phyloP scores from a whole-genome alignment of 352 stramenopile species.

The Peronosclerospora sorghi region DNA sequence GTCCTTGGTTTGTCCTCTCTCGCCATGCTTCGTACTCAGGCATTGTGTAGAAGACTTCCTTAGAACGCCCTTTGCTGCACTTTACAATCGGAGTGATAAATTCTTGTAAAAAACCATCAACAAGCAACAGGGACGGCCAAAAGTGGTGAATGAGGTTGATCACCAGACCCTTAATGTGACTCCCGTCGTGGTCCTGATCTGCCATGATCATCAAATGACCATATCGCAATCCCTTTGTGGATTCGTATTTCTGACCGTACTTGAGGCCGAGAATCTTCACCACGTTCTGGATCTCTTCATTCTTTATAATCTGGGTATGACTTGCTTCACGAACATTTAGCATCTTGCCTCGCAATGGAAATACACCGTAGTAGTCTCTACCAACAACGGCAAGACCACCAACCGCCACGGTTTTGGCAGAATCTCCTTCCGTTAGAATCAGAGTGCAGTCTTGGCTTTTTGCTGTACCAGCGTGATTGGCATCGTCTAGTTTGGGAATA shows the following conservation, averaged over 20 bases:
- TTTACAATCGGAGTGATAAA: conserved; percentile 98
- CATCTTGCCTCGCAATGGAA: conserved; percentile 95
- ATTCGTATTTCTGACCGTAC: conserved; percentile 90
- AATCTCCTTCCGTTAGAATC: conserved; percentile 99
- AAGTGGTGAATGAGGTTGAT: conserved; percentile 99
- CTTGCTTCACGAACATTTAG: conserved; percentile 99
- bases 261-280: conserved; percentile 96
- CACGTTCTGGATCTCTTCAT: conserved; percentile 95
- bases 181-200: conserved; percentile 98
- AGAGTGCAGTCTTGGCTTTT: conserved; percentile 90
- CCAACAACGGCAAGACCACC: conserved; percentile 93
- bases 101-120: conserved; percentile 86
- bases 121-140: conserved; percentile 92
- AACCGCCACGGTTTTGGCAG: conserved; percentile 95
- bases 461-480: conserved; percentile 89
- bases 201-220: conserved; percentile 99
- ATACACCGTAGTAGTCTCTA: conserved; percentile 95
- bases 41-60: conserved; percentile 94
- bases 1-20: conserved; percentile 76
- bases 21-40: conserved; percentile 94
- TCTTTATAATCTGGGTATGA: conserved; percentile 93
- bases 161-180: conserved; percentile 97
- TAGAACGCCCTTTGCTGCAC: conserved; percentile 82
- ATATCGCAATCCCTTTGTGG: conserved; percentile 86
- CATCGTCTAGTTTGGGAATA: conserved; percentile 97